phyloP scores from a whole-genome alignment of 2,329 filamentous ascomycete species.

The Periconia sp. region DNA sequence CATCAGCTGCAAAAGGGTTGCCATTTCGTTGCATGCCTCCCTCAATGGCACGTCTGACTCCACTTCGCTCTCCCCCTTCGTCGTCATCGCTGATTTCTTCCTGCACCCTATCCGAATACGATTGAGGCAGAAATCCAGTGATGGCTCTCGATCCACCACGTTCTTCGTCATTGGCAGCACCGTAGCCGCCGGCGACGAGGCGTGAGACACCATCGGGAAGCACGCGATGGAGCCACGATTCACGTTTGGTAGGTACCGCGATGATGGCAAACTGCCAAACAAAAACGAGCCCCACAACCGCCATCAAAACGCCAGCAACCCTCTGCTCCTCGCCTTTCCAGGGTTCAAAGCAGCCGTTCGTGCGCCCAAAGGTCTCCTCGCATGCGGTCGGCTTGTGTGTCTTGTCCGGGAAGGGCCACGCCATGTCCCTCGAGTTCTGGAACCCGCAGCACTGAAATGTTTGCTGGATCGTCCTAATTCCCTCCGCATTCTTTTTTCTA shows the following conservation, averaged over 20 bases:
- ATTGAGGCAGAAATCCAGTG: slow-evolving; percentile 30
- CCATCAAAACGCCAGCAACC: slow-evolving; percentile 58
- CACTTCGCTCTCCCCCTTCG: slow-evolving; percentile 9
- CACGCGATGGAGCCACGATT: slow-evolving; percentile 35
- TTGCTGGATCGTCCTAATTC: slow-evolving; percentile 66
- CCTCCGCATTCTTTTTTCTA: slow-evolving; percentile 50
- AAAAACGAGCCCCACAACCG: slow-evolving; percentile 45
- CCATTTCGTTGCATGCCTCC: slow-evolving; percentile 18
- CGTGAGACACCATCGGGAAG: slow-evolving; percentile 35
- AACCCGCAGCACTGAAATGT: slow-evolving; percentile 68
- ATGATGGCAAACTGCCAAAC: slow-evolving; percentile 40
- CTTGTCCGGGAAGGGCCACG: slow-evolving; percentile 60
- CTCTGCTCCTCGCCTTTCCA: slow-evolving; percentile 61
- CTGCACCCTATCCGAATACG: slow-evolving; percentile 33
- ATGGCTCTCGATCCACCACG: slow-evolving; percentile 26
- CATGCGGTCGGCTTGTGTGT: slow-evolving; percentile 45
- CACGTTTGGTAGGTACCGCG: slow-evolving; percentile 28
- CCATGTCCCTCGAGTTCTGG: slow-evolving; percentile 58
- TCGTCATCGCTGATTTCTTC: slow-evolving; percentile 24
- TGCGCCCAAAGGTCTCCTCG: slow-evolving; percentile 49
- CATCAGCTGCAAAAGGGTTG: slow-evolving; percentile 14
- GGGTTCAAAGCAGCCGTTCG: slow-evolving; percentile 52
- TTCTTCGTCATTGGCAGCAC: slow-evolving; percentile 20
- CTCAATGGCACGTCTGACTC: slow-evolving; percentile 22
- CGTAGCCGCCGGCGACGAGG: slow-evolving; percentile 24